Conservation (phyloP, 345 rosid species). For the Melaleuca quinquenervia region DNA sequence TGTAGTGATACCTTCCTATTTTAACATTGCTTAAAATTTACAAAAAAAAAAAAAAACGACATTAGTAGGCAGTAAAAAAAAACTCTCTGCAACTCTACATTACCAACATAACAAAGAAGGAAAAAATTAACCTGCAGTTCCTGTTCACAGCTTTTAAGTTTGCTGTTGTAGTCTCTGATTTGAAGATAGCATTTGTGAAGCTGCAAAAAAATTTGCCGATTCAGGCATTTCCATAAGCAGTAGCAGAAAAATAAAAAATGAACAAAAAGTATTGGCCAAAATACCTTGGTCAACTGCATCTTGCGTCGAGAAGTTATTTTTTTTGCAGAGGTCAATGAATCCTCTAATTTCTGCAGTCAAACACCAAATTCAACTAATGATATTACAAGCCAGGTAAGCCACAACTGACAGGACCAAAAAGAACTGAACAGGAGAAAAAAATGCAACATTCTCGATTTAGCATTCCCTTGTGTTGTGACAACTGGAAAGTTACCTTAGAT, state of each 20-base stretch:
- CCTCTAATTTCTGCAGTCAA: constrained; percentile 63
- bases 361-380: background rate
- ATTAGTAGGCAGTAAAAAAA: background rate
- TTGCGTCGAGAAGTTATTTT: constrained; percentile 49
- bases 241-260: background rate
- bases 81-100: background rate
- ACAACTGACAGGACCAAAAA: background rate
- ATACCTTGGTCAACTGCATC: constrained; percentile 59
- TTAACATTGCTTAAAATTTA: background rate
- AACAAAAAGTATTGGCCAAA: background rate
- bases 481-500: constrained; percentile 36
- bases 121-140: constrained; percentile 62
- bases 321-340: constrained; percentile 49
- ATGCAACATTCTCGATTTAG: background rate
- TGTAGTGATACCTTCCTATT: background rate
- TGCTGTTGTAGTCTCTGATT: constrained; percentile 47
- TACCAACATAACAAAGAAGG: background rate
- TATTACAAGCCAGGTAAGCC: background rate
- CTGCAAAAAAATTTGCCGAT: constrained; percentile 22
- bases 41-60: background rate
- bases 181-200: constrained; percentile 53
- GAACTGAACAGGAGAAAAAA: background rate
- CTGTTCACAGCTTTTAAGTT: constrained; percentile 53
- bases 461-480: background rate
- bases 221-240: background rate